Base-by-base conservation (phyloP, 1,139 yeast genomes). In the Kodamaea sp. region DNA sequence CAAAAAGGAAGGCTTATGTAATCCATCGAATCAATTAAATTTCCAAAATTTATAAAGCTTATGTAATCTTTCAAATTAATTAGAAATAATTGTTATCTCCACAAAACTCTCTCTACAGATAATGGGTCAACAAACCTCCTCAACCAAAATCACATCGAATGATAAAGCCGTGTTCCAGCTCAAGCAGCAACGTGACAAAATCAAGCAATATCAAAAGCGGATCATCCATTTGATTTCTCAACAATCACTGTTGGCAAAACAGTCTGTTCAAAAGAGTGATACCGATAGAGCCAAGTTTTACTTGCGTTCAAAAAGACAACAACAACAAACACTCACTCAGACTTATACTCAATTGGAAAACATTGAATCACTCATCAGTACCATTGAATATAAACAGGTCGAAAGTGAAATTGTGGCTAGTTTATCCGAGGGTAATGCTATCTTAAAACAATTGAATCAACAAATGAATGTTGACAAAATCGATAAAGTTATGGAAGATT, bases 401-500 rank as follows among this genome's bases (percentile, higher is more conserved):
- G 97, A 90, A 57, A 81, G 81, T 49, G 96, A 88, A 53, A 90
- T 92, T 37, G 51, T 89, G 10, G 77, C 75, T 46, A 96, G 97
- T 0, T 68, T 92, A 34, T 73, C 79, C 49, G 83, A 84, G 48
- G 97, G 97, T 23, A 88, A 84, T 56, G 67, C 72, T 42, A 87
- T 88, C 7, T 71, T 92, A 48, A 80, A 75, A 49, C 79, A 78
- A 47, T 70, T 92, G 44, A 90, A 92, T 60, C 68, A 68, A 39
- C 96, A 90, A 53, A 77, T 89, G 79, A 80, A 79, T 33, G 59
- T 85, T 10, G 92, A 85, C 31, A 78, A 78, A 53, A 84, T 89
- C n/a, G 97, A 89, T 52, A 74, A 73, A 55, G 70, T 92, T 5
- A 65, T 90, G 75, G 97, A 90, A 56, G 94, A 87, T 41, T 74